phyloP scores from a whole-genome alignment of 179 eudicot genomes.

The Heliamphora pulchella region DNA sequence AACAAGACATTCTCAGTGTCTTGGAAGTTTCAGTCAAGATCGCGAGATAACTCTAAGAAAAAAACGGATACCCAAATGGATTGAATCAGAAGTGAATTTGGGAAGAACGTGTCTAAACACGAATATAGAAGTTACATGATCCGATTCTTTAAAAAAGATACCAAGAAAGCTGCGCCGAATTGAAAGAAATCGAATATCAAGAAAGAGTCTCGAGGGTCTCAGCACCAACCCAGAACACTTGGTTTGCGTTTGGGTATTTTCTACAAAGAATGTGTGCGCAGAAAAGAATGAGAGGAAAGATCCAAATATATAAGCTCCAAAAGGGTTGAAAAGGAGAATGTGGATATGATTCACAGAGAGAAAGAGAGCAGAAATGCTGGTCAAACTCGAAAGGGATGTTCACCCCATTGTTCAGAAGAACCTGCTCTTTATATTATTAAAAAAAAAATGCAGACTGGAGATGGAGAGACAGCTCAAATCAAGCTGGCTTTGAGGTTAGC shows the following conservation, averaged over 20 bases:
- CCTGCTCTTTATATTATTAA: too few species aligned
- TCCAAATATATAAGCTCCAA: constrained; percentile 41
- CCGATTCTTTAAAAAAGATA: neutral
- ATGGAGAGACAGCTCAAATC: too few species aligned
- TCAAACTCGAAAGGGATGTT: too few species aligned
- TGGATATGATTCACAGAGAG: constrained; percentile 22
- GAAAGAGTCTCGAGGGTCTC: neutral
- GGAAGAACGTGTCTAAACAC: neutral
- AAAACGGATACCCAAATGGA: constrained; percentile 26
- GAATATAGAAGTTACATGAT: constrained; percentile 6
- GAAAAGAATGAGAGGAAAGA: constrained; percentile 28
- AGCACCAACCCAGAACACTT: neutral
- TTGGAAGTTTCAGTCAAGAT: too few species aligned
- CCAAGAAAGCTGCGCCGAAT: neutral
- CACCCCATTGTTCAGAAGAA: too few species aligned
- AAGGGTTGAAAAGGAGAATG: constrained; percentile 14
- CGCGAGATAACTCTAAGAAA: too few species aligned
- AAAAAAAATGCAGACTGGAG: too few species aligned
- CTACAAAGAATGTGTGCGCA: constrained; percentile 21
- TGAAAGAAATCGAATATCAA: neutral
- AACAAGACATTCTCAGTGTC: too few species aligned
- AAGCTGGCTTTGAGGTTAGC: too few species aligned
- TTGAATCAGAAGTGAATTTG: neutral
- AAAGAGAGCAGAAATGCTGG: too few species aligned
- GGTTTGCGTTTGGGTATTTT: neutral